phyloP scores from a whole-genome alignment of 2,329 filamentous ascomycete species.

The Curvularia spicifera region DNA sequence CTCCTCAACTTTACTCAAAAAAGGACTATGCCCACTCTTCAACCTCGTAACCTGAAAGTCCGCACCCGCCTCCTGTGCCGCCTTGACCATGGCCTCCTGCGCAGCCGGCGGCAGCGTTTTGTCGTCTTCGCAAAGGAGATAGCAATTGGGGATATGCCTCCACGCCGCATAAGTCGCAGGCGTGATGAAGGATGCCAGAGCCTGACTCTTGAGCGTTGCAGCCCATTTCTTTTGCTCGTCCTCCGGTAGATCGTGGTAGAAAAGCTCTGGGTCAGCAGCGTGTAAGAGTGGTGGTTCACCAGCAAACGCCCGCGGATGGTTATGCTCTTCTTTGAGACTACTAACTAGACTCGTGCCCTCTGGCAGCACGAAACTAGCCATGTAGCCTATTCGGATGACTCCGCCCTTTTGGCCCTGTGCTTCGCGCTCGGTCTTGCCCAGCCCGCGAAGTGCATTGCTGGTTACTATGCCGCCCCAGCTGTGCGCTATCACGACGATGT shows the following conservation, averaged over 20 bases:
- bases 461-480: conserved; percentile 55
- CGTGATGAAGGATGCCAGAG: conserved; percentile 32
- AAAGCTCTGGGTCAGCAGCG: conserved; percentile 7
- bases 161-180: conserved; percentile 41
- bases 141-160: conserved; percentile 45
- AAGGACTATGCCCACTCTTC: conserved; percentile 51
- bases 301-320: background rate
- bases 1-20: conserved; percentile 48
- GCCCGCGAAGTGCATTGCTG: conserved; percentile 45
- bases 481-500: conserved; percentile 54
- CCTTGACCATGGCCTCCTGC: conserved; percentile 44
- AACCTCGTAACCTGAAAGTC: conserved; percentile 42
- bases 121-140: conserved; percentile 50
- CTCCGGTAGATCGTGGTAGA: conserved; percentile 41
- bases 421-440: conserved; percentile 45
- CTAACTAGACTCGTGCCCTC: conserved; percentile 41
- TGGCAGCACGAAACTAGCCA: conserved; percentile 48
- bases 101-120: conserved; percentile 35
- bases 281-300: background rate
- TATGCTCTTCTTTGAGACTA: background rate
- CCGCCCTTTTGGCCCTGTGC: conserved; percentile 49
- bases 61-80: conserved; percentile 35
- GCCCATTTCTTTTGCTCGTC: conserved; percentile 33
- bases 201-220: conserved; percentile 29
- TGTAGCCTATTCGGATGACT: conserved; percentile 46